These are phyloP conservation scores for Citrullus colocynthis DNA, from an alignment of 306 rosid species.

Conservation along the genomic window DNA sequence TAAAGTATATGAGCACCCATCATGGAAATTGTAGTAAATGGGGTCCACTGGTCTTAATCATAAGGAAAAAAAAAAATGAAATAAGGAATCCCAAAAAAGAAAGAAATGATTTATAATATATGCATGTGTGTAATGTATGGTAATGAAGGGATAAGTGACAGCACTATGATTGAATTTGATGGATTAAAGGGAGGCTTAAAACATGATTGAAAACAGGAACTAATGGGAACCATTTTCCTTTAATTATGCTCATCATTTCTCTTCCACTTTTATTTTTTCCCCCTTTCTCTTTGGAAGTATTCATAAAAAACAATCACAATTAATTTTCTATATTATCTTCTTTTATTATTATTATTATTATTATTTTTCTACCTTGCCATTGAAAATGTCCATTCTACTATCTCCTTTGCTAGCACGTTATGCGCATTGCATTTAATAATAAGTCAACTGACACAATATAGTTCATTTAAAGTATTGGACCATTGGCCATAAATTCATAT, in stretches of 20 bases:
- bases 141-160: conserved; percentile 1
- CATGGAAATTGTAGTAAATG: background rate
- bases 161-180: background rate
- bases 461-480: background rate
- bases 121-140: conserved; percentile 3
- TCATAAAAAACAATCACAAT: background rate
- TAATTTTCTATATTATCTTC: too few species aligned
- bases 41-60: background rate
- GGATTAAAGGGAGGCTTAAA: background rate
- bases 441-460: background rate
- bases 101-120: background rate
- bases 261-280: background rate
- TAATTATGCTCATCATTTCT: background rate
- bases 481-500: background rate
- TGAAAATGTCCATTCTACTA: background rate
- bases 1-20: background rate
- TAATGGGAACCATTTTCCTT: background rate
- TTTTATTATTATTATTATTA: background rate
- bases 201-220: background rate
- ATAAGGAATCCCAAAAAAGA: background rate
- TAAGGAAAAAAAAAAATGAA: background rate
- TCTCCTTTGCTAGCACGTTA: background rate
- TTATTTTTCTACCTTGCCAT: background rate
- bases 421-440: background rate
- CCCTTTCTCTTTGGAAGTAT: too few species aligned